Evolutionary conservation across 495 filamentous ascomycete genomes (phyloP).

Genomic region (Podospora anserina): DNA sequence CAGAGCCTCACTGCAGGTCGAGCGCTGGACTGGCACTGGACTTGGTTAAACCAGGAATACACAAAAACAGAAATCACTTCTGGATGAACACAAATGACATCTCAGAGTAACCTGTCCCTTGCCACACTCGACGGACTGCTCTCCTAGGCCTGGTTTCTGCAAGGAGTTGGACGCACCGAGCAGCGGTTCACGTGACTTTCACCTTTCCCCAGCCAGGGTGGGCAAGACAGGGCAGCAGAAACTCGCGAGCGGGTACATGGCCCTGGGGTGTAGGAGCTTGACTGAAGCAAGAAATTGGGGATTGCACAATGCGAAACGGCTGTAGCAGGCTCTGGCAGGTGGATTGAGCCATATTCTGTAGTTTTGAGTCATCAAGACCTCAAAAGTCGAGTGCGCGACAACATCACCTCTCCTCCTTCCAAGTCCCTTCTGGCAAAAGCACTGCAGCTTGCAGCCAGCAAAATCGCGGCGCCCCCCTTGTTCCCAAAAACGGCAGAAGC

Average conservation of each 20-base stretch:
- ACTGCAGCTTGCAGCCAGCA: constrained; percentile 10
- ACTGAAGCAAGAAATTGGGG: neutral
- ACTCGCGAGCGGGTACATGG: constrained; percentile 8
- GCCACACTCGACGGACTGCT: neutral
- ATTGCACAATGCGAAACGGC: neutral
- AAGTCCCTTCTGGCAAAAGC: neutral
- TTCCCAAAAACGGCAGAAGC: constrained; percentile 33
- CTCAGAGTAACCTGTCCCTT: neutral
- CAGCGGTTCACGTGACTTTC: neutral
- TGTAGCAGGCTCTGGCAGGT: neutral
- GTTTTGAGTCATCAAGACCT: neutral
- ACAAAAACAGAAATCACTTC: neutral
- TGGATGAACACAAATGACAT: neutral
- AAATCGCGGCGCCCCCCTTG: constrained; percentile 27
- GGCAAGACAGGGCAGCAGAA: neutral
- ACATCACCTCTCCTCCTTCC: neutral
- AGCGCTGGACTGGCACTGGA: neutral
- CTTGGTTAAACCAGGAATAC: neutral
- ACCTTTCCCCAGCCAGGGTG: neutral
- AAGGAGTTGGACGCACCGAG: neutral
- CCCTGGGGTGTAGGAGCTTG: neutral
- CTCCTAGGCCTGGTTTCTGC: neutral
- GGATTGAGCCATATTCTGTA: neutral
- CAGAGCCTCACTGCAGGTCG: neutral
- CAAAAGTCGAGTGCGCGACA: neutral